Evolutionary conservation across 257 asterid genomes (phyloP).

Genomic region (Coffea canephora): DNA sequence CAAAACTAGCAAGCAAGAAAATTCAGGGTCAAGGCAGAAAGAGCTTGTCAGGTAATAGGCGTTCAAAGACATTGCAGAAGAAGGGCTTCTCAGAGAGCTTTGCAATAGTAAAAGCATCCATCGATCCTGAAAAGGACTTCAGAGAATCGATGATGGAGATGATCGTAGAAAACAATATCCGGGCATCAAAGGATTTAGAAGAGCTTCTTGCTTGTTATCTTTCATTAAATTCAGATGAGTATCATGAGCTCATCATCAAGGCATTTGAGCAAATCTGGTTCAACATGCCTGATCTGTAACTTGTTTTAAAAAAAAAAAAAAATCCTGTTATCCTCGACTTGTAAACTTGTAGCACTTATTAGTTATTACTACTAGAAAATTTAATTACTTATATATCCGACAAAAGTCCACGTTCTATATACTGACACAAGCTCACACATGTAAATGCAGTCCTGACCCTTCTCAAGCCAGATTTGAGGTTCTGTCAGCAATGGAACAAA

Average conservation of each 20-base stretch:
- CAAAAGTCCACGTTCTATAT: constrained; percentile 1
- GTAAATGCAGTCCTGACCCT: background rate
- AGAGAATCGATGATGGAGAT: constrained; percentile 90
- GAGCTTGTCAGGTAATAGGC: constrained; percentile 31
- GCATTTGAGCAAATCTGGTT: constrained; percentile 92
- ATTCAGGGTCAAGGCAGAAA: constrained; percentile 31
- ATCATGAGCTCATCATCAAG: constrained; percentile 67
- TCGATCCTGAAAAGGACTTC: constrained; percentile 83
- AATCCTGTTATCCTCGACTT: background rate
- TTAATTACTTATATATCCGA: constrained; percentile 8
- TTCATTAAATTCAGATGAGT: constrained; percentile 65
- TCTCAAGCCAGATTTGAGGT: background rate
- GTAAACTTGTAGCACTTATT: constrained; percentile 10
- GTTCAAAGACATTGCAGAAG: constrained; percentile 15
- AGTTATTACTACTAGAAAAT: background rate
- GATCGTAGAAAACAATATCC: constrained; percentile 76
- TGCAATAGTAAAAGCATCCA: constrained; percentile 82
- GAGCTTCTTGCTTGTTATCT: constrained; percentile 89
- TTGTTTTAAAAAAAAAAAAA: background rate
- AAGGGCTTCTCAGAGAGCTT: constrained; percentile 50
- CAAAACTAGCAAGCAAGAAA: constrained; percentile 40
- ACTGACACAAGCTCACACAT: background rate
- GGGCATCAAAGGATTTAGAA: constrained; percentile 66
- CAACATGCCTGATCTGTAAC: constrained; percentile 37
- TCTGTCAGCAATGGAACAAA: constrained; percentile 6